Evolutionary conservation across 257 asterid species (phyloP), one percentile per base, ranked within the genome.

Genomic region (Rauvolfia tetraphylla): DNA sequence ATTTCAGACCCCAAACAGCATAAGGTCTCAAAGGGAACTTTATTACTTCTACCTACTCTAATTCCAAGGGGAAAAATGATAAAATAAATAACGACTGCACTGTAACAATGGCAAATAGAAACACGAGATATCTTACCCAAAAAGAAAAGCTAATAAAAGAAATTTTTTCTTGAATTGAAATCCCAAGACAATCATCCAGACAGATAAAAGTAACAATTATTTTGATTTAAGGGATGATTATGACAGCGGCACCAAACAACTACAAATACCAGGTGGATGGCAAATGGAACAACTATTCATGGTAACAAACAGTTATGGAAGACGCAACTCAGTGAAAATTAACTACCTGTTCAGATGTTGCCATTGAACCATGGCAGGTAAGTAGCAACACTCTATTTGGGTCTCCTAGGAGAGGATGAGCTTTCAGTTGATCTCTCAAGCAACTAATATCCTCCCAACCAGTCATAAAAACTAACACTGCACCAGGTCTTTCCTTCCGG

Each of bases 371-470:
- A 73, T 95, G 99, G 80, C 99, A 95, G 68, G 98, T 85, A 76
- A 95, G 94, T 73, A 95, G 80, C 80, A 95, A 83, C 73, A 95
- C 97, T 82, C 99, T 92, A 82, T 95, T 95, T 49, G 99, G 99
- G 84, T 95, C 98, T 63, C 99, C 99, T 78, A 95, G 78, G 63
- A 95, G 97, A 61, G 99, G 99, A 81, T 95, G 99, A 76, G 98
- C 99, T 86, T 92, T 95, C 81, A 92, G 68, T 79, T 95, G 98
- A 89, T 92, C 98, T 86, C 96, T 85, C 87, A 95, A 84, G 83
- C 96, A 92, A 85, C 98, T 95, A 75, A 95, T 95, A 85, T 95
- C 99, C 81, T 95, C 99, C 98, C 99, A 95, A 41, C 99, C 99
- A n/a, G 99, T 95, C 98, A 95, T 88, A 80, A 95, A 95, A 79